These are phyloP conservation scores for Hypoxylon lienhwacheense DNA, from an alignment of 495 filamentous ascomycete species.

Conservation along the genomic window DNA sequence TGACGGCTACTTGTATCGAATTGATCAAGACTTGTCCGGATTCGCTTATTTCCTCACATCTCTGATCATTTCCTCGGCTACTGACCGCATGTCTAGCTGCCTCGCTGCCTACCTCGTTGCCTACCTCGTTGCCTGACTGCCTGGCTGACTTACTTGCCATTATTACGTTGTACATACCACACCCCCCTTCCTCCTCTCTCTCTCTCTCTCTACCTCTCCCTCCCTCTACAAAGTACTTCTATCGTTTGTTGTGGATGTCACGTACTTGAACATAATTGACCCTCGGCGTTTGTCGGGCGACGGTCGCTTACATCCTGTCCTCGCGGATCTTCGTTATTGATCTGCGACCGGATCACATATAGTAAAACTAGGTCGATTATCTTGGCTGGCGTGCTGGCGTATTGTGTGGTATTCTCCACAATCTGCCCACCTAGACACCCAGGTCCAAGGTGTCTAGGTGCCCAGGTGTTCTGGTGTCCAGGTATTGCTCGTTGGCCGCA, in stretches of 20 bases:
- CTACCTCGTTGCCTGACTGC: too few relatives aligned
- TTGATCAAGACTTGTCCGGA: conserved; percentile 17
- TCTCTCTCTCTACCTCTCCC: neutral
- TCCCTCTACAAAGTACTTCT: too few relatives aligned
- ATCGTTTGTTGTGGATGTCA: conserved; percentile 16
- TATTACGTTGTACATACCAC: conserved; percentile 19
- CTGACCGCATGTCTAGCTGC: conserved; percentile 23
- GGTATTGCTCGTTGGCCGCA: conserved; percentile 29
- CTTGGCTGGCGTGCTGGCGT: conserved; percentile 18
- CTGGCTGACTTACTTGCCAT: conserved; percentile 6
- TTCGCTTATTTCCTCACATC: conserved; percentile 2
- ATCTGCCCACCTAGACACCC: conserved; percentile 37
- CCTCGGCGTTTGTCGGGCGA: conserved; percentile 17
- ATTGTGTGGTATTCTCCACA: conserved; percentile 32
- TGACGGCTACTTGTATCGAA: conserved; percentile 19
- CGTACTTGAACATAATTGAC: neutral
- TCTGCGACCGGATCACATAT: conserved; percentile 24
- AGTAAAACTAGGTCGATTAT: conserved; percentile 16
- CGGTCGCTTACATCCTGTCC: conserved; percentile 10
- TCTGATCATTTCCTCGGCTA: conserved; percentile 25
- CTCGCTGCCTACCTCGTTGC: neutral
- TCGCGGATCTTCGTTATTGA: conserved; percentile 9
- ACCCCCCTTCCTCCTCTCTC: conserved; percentile 4
- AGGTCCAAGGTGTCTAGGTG: too few relatives aligned
- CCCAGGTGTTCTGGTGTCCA: too few relatives aligned